Evolutionary conservation across 2,329 filamentous ascomycete species (phyloP).

Genomic region (Alternaria gansuensis): DNA sequence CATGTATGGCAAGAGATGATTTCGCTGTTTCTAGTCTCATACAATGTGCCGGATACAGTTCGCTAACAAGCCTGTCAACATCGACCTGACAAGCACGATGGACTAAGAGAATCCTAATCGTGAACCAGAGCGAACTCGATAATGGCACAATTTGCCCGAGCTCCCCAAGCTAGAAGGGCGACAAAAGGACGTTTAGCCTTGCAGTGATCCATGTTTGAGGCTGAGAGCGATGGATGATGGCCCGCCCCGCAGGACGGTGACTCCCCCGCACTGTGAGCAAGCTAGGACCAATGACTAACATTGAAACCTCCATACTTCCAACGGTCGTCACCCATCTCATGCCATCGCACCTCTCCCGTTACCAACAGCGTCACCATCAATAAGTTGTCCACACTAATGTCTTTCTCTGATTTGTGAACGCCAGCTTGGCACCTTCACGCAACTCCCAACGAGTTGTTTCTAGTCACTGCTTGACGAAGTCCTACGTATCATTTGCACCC

Average conservation of each 20-base stretch:
- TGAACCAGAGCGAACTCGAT: not conserved
- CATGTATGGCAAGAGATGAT: not conserved
- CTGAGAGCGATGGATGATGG: slow-evolving; percentile 14
- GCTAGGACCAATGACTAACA: slow-evolving; percentile 25
- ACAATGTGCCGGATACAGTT: not conserved
- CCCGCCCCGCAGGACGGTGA: slow-evolving; percentile 14
- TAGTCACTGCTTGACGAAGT: slow-evolving; percentile 32
- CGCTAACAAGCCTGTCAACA: not conserved
- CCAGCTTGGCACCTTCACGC: slow-evolving; percentile 37
- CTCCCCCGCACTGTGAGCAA: slow-evolving; percentile 21
- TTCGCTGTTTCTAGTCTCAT: not conserved
- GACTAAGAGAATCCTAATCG: not conserved
- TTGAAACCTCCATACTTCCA: slow-evolving; percentile 13
- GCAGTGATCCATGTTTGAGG: slow-evolving; percentile 3
- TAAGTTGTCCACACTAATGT: slow-evolving; percentile 21
- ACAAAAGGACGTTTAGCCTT: slow-evolving; percentile 15
- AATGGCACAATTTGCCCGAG: not conserved
- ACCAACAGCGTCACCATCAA: slow-evolving; percentile 5
- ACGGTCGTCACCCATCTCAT: slow-evolving; percentile 12
- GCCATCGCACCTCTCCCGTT: slow-evolving; percentile 7
- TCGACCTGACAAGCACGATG: not conserved
- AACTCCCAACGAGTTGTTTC: slow-evolving; percentile 34
- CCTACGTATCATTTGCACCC: slow-evolving; percentile 34
- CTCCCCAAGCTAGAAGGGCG: slow-evolving; percentile 10
- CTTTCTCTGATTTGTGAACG: slow-evolving; percentile 29